phyloP scores from a whole-genome alignment of 257 asterid species.

The Nemophila menziesii region DNA sequence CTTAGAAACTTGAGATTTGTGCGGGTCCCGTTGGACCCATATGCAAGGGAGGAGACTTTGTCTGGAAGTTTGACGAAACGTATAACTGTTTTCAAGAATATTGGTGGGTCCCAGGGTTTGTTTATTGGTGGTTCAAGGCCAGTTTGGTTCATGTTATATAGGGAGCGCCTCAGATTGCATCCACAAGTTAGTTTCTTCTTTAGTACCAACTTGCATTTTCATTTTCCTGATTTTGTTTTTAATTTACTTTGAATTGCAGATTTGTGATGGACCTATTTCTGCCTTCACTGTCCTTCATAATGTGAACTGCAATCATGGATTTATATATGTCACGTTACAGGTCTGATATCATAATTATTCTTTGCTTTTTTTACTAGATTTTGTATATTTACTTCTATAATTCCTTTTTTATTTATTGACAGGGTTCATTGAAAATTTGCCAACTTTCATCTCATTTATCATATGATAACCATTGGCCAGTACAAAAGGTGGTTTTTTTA shows the following conservation, averaged over 20 bases:
- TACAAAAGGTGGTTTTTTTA: conserved; percentile 58
- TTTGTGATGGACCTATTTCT: conserved; percentile 84
- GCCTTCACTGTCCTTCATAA: conserved; percentile 98
- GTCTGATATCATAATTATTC: conserved; percentile 22
- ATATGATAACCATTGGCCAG: conserved; percentile 92
- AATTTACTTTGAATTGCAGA: conserved; percentile 34
- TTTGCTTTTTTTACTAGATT: background rate
- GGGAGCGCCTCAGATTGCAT: conserved; percentile 85
- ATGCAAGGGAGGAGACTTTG: conserved; percentile 65
- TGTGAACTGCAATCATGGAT: conserved; percentile 90
- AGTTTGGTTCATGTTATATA: conserved; percentile 85
- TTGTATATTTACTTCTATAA: conserved; percentile 1
- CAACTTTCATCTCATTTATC: conserved; percentile 66
- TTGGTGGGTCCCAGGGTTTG: conserved; percentile 84
- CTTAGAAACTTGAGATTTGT: conserved; percentile 77
- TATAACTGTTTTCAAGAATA: conserved; percentile 64
- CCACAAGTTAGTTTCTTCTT: conserved; percentile 67
- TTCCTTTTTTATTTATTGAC: conserved; percentile 11
- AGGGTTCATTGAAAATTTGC: conserved; percentile 92
- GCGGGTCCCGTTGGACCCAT: conserved; percentile 58
- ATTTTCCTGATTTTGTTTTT: background rate
- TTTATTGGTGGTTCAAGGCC: conserved; percentile 80
- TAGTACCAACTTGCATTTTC: background rate
- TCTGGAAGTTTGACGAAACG: conserved; percentile 56
- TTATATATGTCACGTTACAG: conserved; percentile 76